Evolutionary conservation across 495 filamentous ascomycete species (phyloP), one percentile per base, ranked within the genome.

Genomic region (Oleoguttula mirabilis): DNA sequence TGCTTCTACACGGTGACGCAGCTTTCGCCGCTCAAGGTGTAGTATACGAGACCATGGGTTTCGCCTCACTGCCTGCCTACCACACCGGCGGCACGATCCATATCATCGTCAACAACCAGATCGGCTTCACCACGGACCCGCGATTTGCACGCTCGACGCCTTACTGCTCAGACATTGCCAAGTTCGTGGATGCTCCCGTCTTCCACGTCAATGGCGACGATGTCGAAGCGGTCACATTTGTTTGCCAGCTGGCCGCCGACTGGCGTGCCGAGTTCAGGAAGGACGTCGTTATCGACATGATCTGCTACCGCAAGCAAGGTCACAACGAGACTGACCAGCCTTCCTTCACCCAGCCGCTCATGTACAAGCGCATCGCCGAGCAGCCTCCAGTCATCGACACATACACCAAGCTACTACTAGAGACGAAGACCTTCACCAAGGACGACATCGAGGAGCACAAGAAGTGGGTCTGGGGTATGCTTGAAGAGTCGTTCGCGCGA

Each of bases 291-390:
- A 82, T 98, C 60, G 90, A 98, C 65, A 78, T 98, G 46, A 84
- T 96, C 55, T 98, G 90, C 75, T 98, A 98, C 72, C 80, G 90
- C 52, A 98, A 96, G 68, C 79, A 94, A 64, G 90, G 90, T 39
- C 90, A 98, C 77, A 98, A 98, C 67, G 90, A 98, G 71, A 98
- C 90, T 11, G 90, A 98, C 57, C 90, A 98, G 68, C 90, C 90
- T 14, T 93, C 88, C 23, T 98, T 98, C 73, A 98, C 90, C n/a
- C 90, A 98, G 65, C 90, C 90, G 27, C 66, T 93, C 46, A 98
- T 98, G 90, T 98, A 98, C 73, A 93, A 94, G 75, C 84, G 82
- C 52, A 95, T 98, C 58, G 73, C 75, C 41, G 68, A 75, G 27
- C 82, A 94, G 59, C 70, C 77, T 47, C 70, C 76, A 19, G 79